phyloP scores from a whole-genome alignment of 441 rosid species.

The Brassica balearica region DNA sequence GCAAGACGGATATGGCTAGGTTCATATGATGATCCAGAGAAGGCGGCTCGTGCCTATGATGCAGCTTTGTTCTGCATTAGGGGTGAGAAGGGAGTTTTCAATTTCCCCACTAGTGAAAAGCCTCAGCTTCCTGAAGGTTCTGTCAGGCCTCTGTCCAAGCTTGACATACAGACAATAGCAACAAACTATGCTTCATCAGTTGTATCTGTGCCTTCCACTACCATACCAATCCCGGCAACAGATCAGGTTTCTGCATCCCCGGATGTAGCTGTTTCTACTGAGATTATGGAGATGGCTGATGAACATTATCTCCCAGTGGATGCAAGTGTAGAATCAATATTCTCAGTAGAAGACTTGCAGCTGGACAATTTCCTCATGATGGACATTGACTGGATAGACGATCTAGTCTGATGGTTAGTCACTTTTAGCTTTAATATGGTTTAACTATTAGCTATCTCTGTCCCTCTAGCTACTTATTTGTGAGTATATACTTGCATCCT shows the following conservation, averaged over 20 bases:
- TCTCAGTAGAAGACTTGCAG: constrained; percentile 43
- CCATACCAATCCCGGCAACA: constrained; percentile 30
- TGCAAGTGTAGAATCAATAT: constrained; percentile 23
- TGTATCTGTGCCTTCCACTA: constrained; percentile 34
- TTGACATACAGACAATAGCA: constrained; percentile 49
- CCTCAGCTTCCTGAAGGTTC: constrained; percentile 45
- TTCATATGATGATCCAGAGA: constrained; percentile 51
- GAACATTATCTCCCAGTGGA: constrained; percentile 40
- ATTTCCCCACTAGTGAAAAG: constrained; percentile 47
- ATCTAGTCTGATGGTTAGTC: constrained; percentile 36
- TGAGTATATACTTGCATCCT: constrained; percentile 23
- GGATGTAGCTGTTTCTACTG: constrained; percentile 32
- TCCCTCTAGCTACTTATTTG: constrained; percentile 20
- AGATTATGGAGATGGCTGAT: constrained; percentile 31
- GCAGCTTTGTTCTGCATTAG: constrained; percentile 51
- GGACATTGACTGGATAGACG: constrained; percentile 49
- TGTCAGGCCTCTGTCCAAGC: constrained; percentile 42
- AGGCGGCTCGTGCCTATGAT: constrained; percentile 56
- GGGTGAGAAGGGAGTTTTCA: constrained; percentile 46
- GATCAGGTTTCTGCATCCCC: constrained; percentile 32
- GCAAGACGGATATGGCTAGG: constrained; percentile 55
- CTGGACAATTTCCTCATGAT: constrained; percentile 51
- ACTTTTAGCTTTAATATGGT: constrained; percentile 30
- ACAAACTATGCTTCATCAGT: constrained; percentile 41
- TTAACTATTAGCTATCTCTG: constrained; percentile 24